Evolutionary conservation across 2,329 filamentous ascomycete genomes (phyloP).

Genomic region (Fusarium algeriense): DNA sequence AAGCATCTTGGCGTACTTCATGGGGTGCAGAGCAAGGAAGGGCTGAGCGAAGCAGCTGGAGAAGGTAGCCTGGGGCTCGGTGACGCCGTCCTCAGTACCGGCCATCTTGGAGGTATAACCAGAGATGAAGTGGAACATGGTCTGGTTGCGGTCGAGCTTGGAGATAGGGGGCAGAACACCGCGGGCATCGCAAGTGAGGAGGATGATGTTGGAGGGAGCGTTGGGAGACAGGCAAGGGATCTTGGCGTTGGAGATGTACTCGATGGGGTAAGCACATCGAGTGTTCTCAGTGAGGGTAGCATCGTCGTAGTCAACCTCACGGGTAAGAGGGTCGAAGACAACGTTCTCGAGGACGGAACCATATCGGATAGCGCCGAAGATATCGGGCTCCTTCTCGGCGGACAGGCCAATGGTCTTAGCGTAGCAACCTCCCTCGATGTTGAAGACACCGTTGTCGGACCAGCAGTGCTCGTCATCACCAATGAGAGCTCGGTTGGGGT

Average conservation of each 20-base stretch:
- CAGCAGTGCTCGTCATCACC: slow-evolving; percentile 99
- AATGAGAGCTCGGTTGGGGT: slow-evolving; percentile 95
- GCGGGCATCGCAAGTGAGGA: slow-evolving; percentile 97
- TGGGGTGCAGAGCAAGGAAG: slow-evolving; percentile 98
- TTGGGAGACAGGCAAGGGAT: slow-evolving; percentile 90
- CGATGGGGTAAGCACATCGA: slow-evolving; percentile 97
- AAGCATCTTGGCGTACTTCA: slow-evolving; percentile 99
- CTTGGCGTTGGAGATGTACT: slow-evolving; percentile 99
- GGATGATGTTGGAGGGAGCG: slow-evolving; percentile 97
- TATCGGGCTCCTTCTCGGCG: slow-evolving; percentile 98
- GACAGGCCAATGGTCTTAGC: slow-evolving; percentile 98
- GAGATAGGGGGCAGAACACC: slow-evolving; percentile 98
- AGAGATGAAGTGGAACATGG: slow-evolving; percentile 99
- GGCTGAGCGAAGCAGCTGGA: slow-evolving; percentile 99
- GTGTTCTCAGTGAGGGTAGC: slow-evolving; percentile 97
- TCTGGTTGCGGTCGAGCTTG: slow-evolving; percentile 93
- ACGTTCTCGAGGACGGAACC: slow-evolving; percentile 98
- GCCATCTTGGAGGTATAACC: slow-evolving; percentile 99
- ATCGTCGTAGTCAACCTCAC: slow-evolving; percentile 96
- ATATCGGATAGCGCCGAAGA: slow-evolving; percentile 94
- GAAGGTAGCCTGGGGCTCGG: slow-evolving; percentile 98
- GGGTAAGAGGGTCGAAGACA: slow-evolving; percentile 91
- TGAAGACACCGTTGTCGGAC: slow-evolving; percentile 97
- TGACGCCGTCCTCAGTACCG: slow-evolving; percentile 96
- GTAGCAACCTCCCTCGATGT: slow-evolving; percentile 99